Conservation (phyloP, 2,329 filamentous ascomycete species). For the Sporothrix luriei region DNA sequence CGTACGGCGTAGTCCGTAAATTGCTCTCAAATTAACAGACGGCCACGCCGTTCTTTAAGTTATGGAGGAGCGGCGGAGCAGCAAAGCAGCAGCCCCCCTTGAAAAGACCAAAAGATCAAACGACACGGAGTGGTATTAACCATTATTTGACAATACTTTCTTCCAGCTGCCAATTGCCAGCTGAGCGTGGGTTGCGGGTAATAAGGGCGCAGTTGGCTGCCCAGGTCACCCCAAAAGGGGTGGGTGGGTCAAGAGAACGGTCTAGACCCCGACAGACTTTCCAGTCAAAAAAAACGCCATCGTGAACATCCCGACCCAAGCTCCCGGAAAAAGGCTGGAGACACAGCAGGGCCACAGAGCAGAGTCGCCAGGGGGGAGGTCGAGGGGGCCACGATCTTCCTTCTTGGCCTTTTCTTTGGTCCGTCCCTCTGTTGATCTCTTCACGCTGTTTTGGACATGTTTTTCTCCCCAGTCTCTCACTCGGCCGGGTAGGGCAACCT, state of each 20-base stretch:
- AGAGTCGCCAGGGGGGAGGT: background rate
- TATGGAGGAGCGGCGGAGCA: background rate
- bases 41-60: slow-evolving; percentile 12
- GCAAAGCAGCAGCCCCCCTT: no score
- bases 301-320: slow-evolving; percentile 29
- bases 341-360: background rate
- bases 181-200: slow-evolving; percentile 7
- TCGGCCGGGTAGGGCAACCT: slow-evolving; percentile 24
- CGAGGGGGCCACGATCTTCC: background rate
- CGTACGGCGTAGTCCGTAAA: background rate
- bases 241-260: slow-evolving; percentile 22
- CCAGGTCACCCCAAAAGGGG: slow-evolving; percentile 8
- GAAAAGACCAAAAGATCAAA: no score
- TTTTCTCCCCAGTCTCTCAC: slow-evolving; percentile 13
- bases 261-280: slow-evolving; percentile 23
- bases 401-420: slow-evolving; percentile 15
- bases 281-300: slow-evolving; percentile 12
- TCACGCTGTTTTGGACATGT: slow-evolving; percentile 4
- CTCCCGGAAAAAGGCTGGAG: slow-evolving; percentile 22
- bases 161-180: background rate
- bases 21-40: background rate
- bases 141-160: background rate
- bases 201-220: background rate
- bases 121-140: background rate
- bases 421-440: slow-evolving; percentile 1